Base-by-base conservation (phyloP, 2,329 filamentous ascomycete genomes). In the Annulohypoxylon truncatum region DNA sequence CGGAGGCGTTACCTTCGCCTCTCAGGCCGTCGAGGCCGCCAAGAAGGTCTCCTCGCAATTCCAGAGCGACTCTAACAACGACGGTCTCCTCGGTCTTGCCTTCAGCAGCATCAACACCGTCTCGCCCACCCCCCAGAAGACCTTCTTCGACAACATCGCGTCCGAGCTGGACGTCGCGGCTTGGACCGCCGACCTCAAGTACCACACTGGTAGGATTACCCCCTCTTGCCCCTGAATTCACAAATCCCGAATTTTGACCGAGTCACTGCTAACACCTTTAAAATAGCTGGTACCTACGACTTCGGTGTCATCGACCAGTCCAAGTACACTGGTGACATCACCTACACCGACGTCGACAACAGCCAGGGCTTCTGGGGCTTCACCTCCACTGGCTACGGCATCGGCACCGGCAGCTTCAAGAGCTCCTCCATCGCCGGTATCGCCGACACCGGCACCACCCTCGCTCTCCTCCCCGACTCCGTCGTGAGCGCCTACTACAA, bases 361-460 rank as follows among this genome's bases (percentile, higher is more conserved):
- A 75, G 73, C 65, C 53, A 75, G 3, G 77, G 78, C 12, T 80
- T 75, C 72, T 80, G 79, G 78, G 61, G 60, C 48, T 79, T 79
- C 64, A 71, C 67, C 10, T 64, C 73, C 3, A 62, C 70, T 0
- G 74, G 72, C 10, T 77, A 72, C 61, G 57, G 70, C 50, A 56
- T 77, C 28, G 78, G 76, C 62, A 64, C 70, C 52, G 68, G 56
- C 15, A 61, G 60, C 42, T 70, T 72, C 64, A 63, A 66, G 64
- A 69, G 59, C 13, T 56, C 71, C 22, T 44, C 66, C 12, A 66
- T 79, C 50, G 72, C 67, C 8, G 83, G 84, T 18, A 88, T 89
- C 64, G 83, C 84, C 24, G 87, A 89, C 77, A 89, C 87, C 9
- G 87, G 87, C 58, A 88, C 87, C 10, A 86, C 86, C 13, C 80